Evolutionary conservation across 202 grass and related monocot species (phyloP).

Genomic region (Saccharum hybrid): DNA sequence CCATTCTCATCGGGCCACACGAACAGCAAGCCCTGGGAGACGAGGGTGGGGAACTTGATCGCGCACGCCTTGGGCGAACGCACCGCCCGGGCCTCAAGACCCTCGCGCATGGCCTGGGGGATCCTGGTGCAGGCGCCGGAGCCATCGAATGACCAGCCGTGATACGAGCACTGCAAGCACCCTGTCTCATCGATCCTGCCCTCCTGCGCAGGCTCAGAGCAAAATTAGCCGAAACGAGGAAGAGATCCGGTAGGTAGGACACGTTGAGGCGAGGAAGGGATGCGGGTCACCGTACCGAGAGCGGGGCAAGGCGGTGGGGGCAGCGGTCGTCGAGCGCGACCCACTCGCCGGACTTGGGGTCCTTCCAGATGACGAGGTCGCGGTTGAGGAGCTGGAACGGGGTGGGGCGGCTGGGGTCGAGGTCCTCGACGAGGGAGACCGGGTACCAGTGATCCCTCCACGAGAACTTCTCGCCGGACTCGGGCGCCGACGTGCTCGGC

Average conservation of each 20-base stretch:
- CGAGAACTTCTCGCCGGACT: conserved; percentile 66
- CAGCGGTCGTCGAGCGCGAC: conserved; percentile 90
- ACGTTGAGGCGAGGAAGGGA: not conserved
- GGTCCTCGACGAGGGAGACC: conserved; percentile 92
- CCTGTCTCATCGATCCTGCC: conserved; percentile 93
- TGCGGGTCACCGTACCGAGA: conserved; percentile 55
- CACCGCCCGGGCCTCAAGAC: conserved; percentile 63
- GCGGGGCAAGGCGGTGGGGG: conserved; percentile 94
- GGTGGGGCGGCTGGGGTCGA: conserved; percentile 74
- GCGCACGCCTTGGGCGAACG: conserved; percentile 69
- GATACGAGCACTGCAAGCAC: conserved; percentile 97
- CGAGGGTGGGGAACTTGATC: conserved; percentile 80
- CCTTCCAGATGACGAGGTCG: conserved; percentile 96
- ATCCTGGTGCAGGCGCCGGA: conserved; percentile 78
- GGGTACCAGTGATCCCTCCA: conserved; percentile 99
- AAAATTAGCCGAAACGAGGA: not conserved
- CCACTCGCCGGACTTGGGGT: conserved; percentile 80
- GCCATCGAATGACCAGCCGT: conserved; percentile 90
- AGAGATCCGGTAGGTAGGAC: not conserved
- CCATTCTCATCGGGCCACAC: conserved; percentile 97
- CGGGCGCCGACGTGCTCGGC: conserved; percentile 55
- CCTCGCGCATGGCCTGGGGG: conserved; percentile 77
- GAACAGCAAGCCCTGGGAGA: conserved; percentile 91
- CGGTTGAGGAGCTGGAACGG: conserved; percentile 98
- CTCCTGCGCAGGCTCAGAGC: conserved; percentile 52